A percentile compares a stretch with the other conserved stretches of the same genome.
Conservation (phyloP, 441 rosid genomes). For the Omphalea diandra region DNA sequence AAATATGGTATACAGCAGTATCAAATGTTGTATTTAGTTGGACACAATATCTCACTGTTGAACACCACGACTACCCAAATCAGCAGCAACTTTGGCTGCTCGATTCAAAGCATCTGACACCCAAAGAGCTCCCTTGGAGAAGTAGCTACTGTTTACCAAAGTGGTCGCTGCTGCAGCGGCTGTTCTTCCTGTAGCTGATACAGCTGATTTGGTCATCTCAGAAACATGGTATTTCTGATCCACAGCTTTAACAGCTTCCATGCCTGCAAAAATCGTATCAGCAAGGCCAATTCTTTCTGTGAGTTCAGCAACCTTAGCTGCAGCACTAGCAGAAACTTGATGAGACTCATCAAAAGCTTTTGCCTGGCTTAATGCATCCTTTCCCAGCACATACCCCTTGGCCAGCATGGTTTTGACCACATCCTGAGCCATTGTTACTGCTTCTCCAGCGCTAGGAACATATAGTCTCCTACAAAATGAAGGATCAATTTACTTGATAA, state of each 20-base stretch:
- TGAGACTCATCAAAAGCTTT: constrained; percentile 73
- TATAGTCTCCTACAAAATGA: constrained; percentile 33
- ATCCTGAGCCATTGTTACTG: constrained; percentile 65
- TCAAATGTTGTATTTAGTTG: background rate
- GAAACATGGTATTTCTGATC: constrained; percentile 79
- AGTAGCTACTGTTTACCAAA: constrained; percentile 66
- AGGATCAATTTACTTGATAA: background rate
- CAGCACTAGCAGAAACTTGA: constrained; percentile 65
- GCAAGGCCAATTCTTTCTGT: constrained; percentile 70
- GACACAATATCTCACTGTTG: constrained; percentile 29
- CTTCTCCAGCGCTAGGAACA: constrained; percentile 54
- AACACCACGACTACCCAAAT: constrained; percentile 42
- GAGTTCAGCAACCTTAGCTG: constrained; percentile 64
- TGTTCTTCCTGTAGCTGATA: constrained; percentile 63
- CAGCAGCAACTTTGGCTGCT: constrained; percentile 67
- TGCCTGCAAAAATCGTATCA: constrained; percentile 64
- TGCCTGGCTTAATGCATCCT: constrained; percentile 67
- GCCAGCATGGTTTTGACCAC: constrained; percentile 73
- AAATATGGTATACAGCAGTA: constrained; percentile 1
- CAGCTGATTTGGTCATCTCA: constrained; percentile 70
- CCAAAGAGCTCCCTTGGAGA: constrained; percentile 62
- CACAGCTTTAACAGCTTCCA: constrained; percentile 64
- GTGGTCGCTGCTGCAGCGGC: constrained; percentile 65
- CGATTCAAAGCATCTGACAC: constrained; percentile 60
- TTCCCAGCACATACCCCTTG: constrained; percentile 72